These are phyloP conservation scores for Aegle marmelos DNA, from an alignment of 345 rosid genomes.

Conservation along the genomic window DNA sequence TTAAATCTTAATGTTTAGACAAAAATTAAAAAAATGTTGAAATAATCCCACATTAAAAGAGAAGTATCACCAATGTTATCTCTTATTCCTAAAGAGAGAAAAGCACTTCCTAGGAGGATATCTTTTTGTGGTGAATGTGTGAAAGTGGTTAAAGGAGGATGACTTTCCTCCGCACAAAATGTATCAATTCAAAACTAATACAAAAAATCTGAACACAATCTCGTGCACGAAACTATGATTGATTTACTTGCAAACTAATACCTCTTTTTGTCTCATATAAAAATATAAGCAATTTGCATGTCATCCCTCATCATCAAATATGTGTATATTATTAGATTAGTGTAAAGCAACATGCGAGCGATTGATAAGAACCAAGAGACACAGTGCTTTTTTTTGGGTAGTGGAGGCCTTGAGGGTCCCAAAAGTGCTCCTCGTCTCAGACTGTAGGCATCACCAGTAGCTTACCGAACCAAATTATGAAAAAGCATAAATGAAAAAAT, in stretches of 20 bases:
- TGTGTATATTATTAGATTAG: neutral
- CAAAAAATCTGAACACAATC: too few species aligned
- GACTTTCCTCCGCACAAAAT: too few species aligned
- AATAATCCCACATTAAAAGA: too few species aligned
- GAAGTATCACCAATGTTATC: too few species aligned
- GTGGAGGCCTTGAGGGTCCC: neutral
- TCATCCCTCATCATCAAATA: neutral
- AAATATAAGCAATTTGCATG: neutral
- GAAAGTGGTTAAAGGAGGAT: too few species aligned
- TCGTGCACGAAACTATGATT: too few species aligned
- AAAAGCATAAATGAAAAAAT: neutral
- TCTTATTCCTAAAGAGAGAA: too few species aligned
- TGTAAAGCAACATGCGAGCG: neutral
- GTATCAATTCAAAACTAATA: too few species aligned
- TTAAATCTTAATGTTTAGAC: too few species aligned
- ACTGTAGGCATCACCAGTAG: conserved; percentile 11
- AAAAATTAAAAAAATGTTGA: too few species aligned
- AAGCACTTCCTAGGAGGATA: too few species aligned
- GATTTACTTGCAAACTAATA: neutral
- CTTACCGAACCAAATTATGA: neutral
- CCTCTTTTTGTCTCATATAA: neutral
- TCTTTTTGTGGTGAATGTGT: too few species aligned
- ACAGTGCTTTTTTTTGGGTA: neutral
- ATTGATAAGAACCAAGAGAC: neutral
- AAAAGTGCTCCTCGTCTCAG: neutral